Evolutionary conservation across 2,329 filamentous ascomycete species (phyloP).

Genomic region (Pseudogymnoascus sp.): DNA sequence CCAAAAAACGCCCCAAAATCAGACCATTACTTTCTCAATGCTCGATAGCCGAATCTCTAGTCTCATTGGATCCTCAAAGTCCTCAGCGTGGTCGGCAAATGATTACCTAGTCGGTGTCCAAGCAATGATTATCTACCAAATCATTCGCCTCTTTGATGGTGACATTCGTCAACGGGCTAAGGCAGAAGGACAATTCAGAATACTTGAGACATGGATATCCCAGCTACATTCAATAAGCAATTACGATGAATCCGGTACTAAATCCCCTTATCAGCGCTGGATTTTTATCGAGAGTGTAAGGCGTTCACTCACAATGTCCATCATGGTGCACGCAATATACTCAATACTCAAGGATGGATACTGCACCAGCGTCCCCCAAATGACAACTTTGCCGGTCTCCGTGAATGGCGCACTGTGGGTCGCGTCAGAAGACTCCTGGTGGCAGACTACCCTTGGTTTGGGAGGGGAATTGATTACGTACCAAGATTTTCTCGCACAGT

Average conservation of each 20-base stretch:
- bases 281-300: slow-evolving; percentile 28
- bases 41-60: slow-evolving; percentile 14
- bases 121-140: slow-evolving; percentile 23
- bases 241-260: background rate
- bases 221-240: slow-evolving; percentile 14
- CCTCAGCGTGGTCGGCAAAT: background rate
- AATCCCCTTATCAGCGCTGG: slow-evolving; percentile 20
- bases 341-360: slow-evolving; percentile 13
- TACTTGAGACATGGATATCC: slow-evolving; percentile 22
- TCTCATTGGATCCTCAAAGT: slow-evolving; percentile 10
- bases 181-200: slow-evolving; percentile 20
- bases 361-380: slow-evolving; percentile 11
- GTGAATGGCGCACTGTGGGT: slow-evolving; percentile 12
- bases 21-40: slow-evolving; percentile 12
- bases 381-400: slow-evolving; percentile 14
- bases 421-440: background rate
- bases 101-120: slow-evolving; percentile 18
- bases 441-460: background rate
- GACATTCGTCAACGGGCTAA: slow-evolving; percentile 19
- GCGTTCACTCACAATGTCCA: slow-evolving; percentile 20
- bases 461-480: slow-evolving; percentile 11
- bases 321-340: slow-evolving; percentile 17
- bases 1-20: slow-evolving; percentile 13
- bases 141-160: slow-evolving; percentile 25
- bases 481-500: slow-evolving; percentile 10